Base-by-base conservation (phyloP, 2,329 filamentous ascomycete species). In the Curvularia hawaiiensis region DNA sequence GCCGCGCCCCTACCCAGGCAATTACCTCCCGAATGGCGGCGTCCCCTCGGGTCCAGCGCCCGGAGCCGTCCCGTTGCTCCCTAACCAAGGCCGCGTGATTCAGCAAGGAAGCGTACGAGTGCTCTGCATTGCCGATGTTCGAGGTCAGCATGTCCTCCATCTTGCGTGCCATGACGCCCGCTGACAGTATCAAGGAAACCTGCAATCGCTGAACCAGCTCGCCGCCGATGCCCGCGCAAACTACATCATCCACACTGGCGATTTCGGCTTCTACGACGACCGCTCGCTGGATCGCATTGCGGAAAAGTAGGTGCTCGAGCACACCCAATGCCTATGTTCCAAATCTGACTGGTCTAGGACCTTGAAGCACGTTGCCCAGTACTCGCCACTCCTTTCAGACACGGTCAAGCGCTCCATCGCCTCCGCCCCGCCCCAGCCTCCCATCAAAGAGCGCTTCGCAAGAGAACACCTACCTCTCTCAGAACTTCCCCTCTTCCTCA, bases 241-340 rank as follows among this genome's bases (percentile, higher is more conserved):
- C 80, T 92, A 97, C 81, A 97, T 99, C 78, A 92, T 99, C 73
- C 95, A 99, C 79, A 99, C 95, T 20, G 95, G 95, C 78, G 95
- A 99, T 78, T 99, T 99, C 76, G 95, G 95, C 62, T 99, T 99
- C 81, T 99, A 99, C 81, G 95, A 99, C 78, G 90, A 96, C 71
- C 91, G 89, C 53, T 99, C 95, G 35, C 83, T 99, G 66, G 94
- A 98, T 73, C 90, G 95, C 73, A 98, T 99, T 81, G 95, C 95
- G 40, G 95, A 99, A 79, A 99, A 99, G 92, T 96, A 80, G 82
- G 88, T 45, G 81, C 3, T 26, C 30, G 4, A 20, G 33, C 18
- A 11, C 5, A 3, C 12, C 16, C 22, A 43, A 24, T 16, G 28
- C n/a, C 22, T n/a, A 40, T 22, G 10, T 20, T 31, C 12, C 18